Conservation (phyloP, 2,329 filamentous ascomycete species). For the Aspergillus jensenii region DNA sequence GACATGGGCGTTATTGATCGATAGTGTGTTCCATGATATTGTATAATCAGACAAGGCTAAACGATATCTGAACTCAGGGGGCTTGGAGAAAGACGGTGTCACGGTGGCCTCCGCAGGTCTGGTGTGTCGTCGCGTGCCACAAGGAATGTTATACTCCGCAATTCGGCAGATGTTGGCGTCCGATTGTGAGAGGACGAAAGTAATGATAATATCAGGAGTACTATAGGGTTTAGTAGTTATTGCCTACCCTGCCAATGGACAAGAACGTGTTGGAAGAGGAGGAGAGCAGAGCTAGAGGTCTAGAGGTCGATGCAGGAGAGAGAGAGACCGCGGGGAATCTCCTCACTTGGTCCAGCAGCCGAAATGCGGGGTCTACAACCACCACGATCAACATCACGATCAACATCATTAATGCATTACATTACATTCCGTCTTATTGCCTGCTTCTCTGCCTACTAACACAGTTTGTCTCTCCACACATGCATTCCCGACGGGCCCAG, state of each 20-base stretch:
- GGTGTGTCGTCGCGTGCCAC: background rate
- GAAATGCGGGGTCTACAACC: too few species aligned
- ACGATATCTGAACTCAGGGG: too few species aligned
- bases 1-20: background rate
- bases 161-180: background rate
- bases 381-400: too few species aligned
- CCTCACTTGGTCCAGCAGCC: too few species aligned
- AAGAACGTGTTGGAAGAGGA: too few species aligned
- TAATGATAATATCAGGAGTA: background rate
- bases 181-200: background rate
- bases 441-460: background rate
- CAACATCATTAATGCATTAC: too few species aligned
- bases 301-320: too few species aligned
- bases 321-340: too few species aligned
- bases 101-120: background rate
- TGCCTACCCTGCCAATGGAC: too few species aligned
- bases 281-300: too few species aligned
- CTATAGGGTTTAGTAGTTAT: too few species aligned
- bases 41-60: background rate
- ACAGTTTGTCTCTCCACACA: slow-evolving; percentile 13
- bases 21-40: background rate
- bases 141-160: slow-evolving; percentile 8
- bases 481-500: slow-evolving; percentile 21
- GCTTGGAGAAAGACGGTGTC: background rate
- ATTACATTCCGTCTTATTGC: too few species aligned